phyloP scores from a whole-genome alignment of 306 rosid species.

The Fragaria ananassa region DNA sequence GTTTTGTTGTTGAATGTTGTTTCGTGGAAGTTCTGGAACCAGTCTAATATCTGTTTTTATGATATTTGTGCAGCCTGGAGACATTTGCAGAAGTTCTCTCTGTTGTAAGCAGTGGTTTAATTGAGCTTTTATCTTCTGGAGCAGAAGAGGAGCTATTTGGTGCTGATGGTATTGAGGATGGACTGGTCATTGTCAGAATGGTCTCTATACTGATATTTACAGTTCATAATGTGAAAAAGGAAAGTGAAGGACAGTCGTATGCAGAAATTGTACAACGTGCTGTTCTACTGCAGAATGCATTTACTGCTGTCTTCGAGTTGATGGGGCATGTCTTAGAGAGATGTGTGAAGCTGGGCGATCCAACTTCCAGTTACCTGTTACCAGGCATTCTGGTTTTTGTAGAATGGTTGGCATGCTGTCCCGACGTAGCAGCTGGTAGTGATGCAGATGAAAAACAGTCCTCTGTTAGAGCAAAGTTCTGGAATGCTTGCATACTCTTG shows the following conservation, averaged over 20 bases:
- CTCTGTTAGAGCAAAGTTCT: constrained; percentile 64
- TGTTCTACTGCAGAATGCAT: constrained; percentile 83
- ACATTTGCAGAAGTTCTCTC: constrained; percentile 78
- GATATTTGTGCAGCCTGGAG: constrained; percentile 61
- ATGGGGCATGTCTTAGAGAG: constrained; percentile 72
- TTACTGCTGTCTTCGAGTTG: constrained; percentile 72
- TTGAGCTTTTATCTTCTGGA: constrained; percentile 63
- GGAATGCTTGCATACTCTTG: constrained; percentile 64
- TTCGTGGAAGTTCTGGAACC: too few species aligned
- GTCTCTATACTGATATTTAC: constrained; percentile 72
- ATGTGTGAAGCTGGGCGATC: constrained; percentile 62
- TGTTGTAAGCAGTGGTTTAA: constrained; percentile 50
- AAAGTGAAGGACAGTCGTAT: constrained; percentile 86
- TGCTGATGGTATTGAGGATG: constrained; percentile 58
- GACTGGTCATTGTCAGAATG: constrained; percentile 65
- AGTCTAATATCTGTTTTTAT: constrained; percentile 8
- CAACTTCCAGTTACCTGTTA: constrained; percentile 68
- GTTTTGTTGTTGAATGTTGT: constrained; percentile 8
- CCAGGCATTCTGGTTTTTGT: constrained; percentile 84
- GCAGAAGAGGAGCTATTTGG: constrained; percentile 74
- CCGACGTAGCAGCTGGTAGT: constrained; percentile 61
- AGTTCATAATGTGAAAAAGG: constrained; percentile 68
- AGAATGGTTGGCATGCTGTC: constrained; percentile 93
- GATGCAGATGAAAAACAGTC: constrained; percentile 68
- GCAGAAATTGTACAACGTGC: constrained; percentile 90